Conservation (phyloP, 805 yeast genomes). For the Priceomyces carsonii region DNA sequence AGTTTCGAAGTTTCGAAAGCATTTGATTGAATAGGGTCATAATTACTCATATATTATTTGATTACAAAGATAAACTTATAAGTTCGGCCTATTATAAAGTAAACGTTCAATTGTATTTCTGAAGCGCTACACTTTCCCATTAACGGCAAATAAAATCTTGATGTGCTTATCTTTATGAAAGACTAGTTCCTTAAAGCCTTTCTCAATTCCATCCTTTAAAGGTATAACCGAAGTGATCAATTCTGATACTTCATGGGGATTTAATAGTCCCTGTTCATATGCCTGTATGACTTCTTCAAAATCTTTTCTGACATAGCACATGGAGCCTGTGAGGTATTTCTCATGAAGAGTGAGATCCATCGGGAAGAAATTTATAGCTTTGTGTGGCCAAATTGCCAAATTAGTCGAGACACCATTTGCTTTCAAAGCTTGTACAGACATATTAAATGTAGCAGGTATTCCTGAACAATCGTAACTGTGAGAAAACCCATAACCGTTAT, state of each 20-base stretch:
- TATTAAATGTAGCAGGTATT: constrained; percentile 50
- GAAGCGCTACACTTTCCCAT: too few species aligned
- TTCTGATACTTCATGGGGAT: constrained; percentile 39
- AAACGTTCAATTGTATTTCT: too few species aligned
- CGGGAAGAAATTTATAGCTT: constrained; percentile 49
- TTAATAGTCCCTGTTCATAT: constrained; percentile 12
- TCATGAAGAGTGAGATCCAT: constrained; percentile 57
- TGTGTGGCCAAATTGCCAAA: constrained; percentile 57
- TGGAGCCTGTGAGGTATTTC: constrained; percentile 56
- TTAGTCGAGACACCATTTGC: constrained; percentile 59
- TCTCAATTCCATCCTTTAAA: constrained; percentile 50
- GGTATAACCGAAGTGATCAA: constrained; percentile 56
- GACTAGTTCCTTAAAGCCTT: constrained; percentile 52
- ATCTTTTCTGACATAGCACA: constrained; percentile 59
- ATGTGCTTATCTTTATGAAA: constrained; percentile 55
- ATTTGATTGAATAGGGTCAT: too few species aligned
- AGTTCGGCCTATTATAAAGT: too few species aligned
- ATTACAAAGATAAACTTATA: too few species aligned
- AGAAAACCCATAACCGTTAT: constrained; percentile 46
- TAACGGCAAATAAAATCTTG: constrained; percentile 53
- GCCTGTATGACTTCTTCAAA: constrained; percentile 52
- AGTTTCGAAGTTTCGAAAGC: too few species aligned
- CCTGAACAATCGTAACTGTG: constrained; percentile 58
- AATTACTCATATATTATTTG: too few species aligned
- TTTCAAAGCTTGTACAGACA: constrained; percentile 49